Evolutionary conservation across 2,329 filamentous ascomycete genomes (phyloP).

Genomic region (Diplodia mutila): DNA sequence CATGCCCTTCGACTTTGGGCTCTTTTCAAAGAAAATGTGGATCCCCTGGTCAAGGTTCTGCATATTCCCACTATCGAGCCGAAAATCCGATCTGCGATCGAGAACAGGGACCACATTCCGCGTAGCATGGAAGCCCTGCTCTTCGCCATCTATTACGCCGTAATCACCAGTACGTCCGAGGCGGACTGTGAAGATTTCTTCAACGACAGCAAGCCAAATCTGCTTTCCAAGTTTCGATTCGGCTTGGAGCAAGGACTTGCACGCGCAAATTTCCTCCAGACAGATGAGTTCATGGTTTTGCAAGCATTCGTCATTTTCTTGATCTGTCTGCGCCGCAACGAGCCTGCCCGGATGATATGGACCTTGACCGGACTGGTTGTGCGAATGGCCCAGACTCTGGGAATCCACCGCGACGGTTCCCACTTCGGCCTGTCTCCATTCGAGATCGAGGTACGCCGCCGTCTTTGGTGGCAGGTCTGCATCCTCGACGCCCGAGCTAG

Average conservation of each 20-base stretch:
- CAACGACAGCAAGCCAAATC: slow-evolving; percentile 55
- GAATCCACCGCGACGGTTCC: slow-evolving; percentile 62
- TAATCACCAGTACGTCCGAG: slow-evolving; percentile 56
- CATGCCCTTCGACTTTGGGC: slow-evolving; percentile 72
- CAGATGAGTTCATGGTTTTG: slow-evolving; percentile 63
- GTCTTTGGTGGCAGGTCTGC: slow-evolving; percentile 64
- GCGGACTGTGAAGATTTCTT: slow-evolving; percentile 54
- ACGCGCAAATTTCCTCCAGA: slow-evolving; percentile 64
- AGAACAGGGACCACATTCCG: slow-evolving; percentile 61
- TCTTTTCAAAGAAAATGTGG: slow-evolving; percentile 72
- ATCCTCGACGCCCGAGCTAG: slow-evolving; percentile 63
- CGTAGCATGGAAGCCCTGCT: slow-evolving; percentile 62
- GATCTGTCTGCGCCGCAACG: slow-evolving; percentile 58
- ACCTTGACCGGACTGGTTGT: slow-evolving; percentile 62
- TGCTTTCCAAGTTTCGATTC: slow-evolving; percentile 63
- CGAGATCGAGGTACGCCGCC: slow-evolving; percentile 62
- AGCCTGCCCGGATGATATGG: slow-evolving; percentile 58
- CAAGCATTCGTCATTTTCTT: slow-evolving; percentile 67
- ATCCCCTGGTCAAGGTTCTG: slow-evolving; percentile 71
- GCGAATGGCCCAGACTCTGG: slow-evolving; percentile 62
- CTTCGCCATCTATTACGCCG: slow-evolving; percentile 65
- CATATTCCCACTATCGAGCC: slow-evolving; percentile 70
- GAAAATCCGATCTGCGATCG: slow-evolving; percentile 63
- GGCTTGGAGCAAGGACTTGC: slow-evolving; percentile 67
- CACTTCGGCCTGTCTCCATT: slow-evolving; percentile 62